phyloP scores from a whole-genome alignment of 768 basidiomycete species.

The Hericium rajendrae region DNA sequence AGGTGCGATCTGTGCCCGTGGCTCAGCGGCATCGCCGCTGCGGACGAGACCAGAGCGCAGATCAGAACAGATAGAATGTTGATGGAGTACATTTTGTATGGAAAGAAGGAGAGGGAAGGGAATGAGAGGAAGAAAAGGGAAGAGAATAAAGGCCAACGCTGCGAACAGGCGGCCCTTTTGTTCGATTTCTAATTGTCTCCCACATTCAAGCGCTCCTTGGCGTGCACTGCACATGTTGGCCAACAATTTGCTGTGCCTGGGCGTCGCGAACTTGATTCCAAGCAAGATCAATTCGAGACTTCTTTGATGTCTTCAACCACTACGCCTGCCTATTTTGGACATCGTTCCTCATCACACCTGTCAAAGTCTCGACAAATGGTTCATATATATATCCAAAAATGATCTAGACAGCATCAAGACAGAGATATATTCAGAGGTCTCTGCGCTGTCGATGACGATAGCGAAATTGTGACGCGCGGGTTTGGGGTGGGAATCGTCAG shows the following conservation, averaged over 20 bases:
- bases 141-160: not conserved
- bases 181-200: not conserved
- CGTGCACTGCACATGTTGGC: not conserved
- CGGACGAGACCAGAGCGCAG: not conserved
- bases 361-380: too few relatives aligned
- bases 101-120: not conserved
- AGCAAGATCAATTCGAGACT: not conserved
- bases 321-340: not conserved
- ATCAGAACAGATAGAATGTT: not conserved
- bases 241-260: not conserved
- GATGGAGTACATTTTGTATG: not conserved
- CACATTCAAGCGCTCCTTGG: not conserved
- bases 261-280: not conserved
- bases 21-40: not conserved
- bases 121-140: not conserved
- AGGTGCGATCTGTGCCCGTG: not conserved
- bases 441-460: too few relatives aligned
- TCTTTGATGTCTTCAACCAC: not conserved
- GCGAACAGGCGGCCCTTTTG: not conserved
- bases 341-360: not conserved
- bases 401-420: too few relatives aligned
- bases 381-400: too few relatives aligned
- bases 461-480: too few relatives aligned
- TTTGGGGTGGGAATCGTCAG: too few relatives aligned
- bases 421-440: too few relatives aligned